phyloP scores from a whole-genome alignment of 495 filamentous ascomycete species.

The Usnea hakonensis region DNA sequence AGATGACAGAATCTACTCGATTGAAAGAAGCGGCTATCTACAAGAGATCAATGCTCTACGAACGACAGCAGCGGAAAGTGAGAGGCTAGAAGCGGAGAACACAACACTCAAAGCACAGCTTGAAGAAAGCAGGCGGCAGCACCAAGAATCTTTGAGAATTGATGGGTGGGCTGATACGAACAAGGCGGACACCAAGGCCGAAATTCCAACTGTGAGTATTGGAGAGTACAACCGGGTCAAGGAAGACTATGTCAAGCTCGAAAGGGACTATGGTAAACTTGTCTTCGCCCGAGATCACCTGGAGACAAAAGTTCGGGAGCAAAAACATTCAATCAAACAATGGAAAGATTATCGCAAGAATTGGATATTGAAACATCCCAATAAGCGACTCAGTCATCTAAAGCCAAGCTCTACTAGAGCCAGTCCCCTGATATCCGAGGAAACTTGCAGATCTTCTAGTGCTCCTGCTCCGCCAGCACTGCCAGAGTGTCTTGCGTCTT shows the following conservation, averaged over 20 bases:
- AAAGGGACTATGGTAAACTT: constrained; percentile 17
- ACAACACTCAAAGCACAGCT: constrained; percentile 20
- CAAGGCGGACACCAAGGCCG: neutral
- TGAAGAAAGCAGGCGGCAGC: constrained; percentile 12
- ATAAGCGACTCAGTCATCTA: constrained; percentile 4
- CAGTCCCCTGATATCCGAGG: neutral
- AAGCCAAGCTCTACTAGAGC: neutral
- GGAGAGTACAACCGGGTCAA: constrained; percentile 10
- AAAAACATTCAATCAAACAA: constrained; percentile 27
- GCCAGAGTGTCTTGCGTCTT: neutral
- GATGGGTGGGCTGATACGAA: neutral
- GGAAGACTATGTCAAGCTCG: neutral
- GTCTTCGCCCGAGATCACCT: constrained; percentile 21
- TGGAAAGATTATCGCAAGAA: constrained; percentile 26
- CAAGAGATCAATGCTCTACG: constrained; percentile 30
- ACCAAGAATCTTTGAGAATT: neutral
- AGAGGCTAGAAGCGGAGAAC: constrained; percentile 19
- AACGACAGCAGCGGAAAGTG: constrained; percentile 12
- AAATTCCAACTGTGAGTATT: neutral
- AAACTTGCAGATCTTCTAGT: neutral
- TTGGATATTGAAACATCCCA: constrained; percentile 15
- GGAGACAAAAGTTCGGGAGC: constrained; percentile 13
- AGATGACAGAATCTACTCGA: constrained; percentile 2
- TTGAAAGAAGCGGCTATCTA: constrained; percentile 14
- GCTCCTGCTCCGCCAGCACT: constrained; percentile 5